Conservation (phyloP, 345 rosid species). For the Salix purpurea region DNA sequence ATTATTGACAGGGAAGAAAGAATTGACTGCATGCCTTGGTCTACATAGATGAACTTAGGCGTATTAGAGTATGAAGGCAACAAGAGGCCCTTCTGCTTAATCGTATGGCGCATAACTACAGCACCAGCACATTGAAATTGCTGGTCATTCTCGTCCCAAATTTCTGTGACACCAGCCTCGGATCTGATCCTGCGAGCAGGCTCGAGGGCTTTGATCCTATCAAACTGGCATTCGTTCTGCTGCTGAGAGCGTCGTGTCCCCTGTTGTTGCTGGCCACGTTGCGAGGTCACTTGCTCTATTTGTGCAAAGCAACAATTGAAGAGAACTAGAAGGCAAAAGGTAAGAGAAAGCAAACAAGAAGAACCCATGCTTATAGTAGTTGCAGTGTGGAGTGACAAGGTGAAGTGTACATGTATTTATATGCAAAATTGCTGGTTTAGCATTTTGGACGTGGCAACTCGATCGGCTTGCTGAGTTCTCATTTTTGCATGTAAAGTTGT, state of each 20-base stretch:
- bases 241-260: constrained; percentile 15
- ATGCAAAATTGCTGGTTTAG: neutral
- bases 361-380: neutral
- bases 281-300: neutral
- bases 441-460: neutral
- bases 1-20: no score
- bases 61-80: constrained; percentile 38
- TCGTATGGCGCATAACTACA: constrained; percentile 32
- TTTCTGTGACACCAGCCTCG: constrained; percentile 42
- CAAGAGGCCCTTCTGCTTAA: constrained; percentile 31
- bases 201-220: constrained; percentile 24
- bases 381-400: neutral
- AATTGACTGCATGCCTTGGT: constrained; percentile 24
- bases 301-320: constrained; percentile 2
- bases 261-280: neutral
- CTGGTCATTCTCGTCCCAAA: constrained; percentile 36
- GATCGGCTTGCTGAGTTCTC: neutral
- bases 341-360: neutral
- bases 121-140: constrained; percentile 46
- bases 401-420: neutral
- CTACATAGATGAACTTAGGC: constrained; percentile 39
- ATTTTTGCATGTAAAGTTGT: neutral
- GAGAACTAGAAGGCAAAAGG: constrained; percentile 7
- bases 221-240: constrained; percentile 28
- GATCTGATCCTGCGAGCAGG: constrained; percentile 28